phyloP scores from a whole-genome alignment of 1,284 basidiomycete species.

The Prillingera fragicola region DNA sequence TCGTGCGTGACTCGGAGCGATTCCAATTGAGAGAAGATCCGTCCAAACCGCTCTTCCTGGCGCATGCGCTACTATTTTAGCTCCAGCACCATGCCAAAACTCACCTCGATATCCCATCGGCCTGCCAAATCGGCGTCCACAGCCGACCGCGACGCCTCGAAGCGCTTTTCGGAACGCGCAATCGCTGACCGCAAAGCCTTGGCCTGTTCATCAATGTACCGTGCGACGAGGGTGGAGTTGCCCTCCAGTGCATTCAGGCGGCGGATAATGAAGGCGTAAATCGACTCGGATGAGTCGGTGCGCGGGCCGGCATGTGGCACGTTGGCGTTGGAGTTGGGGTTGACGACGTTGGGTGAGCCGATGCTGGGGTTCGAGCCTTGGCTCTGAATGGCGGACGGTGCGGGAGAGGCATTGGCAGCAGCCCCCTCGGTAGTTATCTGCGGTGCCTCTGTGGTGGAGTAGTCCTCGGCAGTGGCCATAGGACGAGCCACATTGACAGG shows the following conservation, averaged over 20 bases:
- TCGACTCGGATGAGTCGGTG: constrained; percentile 73
- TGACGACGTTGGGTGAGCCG: background rate
- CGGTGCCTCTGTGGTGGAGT: no score
- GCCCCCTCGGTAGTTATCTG: no score
- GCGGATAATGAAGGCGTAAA: constrained; percentile 95
- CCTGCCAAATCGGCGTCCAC: constrained; percentile 16
- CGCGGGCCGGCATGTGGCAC: no score
- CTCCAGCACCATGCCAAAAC: background rate
- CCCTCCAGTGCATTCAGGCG: constrained; percentile 77
- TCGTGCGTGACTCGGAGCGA: constrained; percentile 33
- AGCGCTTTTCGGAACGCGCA: constrained; percentile 57
- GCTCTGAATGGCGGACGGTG: no score
- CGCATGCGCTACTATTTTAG: background rate
- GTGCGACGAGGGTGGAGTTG: constrained; percentile 78
- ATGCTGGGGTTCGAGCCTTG: background rate
- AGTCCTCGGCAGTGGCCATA: no score
- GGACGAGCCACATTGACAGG: no score
- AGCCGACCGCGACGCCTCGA: constrained; percentile 35
- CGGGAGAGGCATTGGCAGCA: background rate
- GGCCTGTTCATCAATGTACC: constrained; percentile 88
- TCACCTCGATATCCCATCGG: constrained; percentile 35
- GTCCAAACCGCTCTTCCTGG: constrained; percentile 41
- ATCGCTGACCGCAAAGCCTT: constrained; percentile 70
- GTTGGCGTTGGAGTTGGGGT: constrained; percentile 7
- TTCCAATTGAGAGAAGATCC: constrained; percentile 37